phyloP scores from a whole-genome alignment of 208 protist species.

The Trypanosoma boissoni region DNA sequence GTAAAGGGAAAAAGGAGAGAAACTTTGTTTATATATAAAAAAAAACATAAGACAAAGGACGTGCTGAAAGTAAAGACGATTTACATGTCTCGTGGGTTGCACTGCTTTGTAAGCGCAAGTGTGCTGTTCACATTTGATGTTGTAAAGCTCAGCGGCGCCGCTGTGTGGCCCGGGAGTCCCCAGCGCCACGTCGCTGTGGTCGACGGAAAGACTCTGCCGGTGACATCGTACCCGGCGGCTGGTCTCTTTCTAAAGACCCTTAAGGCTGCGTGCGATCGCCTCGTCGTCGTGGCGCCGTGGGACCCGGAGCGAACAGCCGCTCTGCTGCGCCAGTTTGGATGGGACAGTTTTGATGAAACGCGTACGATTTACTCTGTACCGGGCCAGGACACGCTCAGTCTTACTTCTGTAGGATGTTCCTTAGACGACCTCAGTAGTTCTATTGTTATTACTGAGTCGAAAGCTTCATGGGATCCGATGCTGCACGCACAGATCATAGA shows the following conservation, averaged over 20 bases:
- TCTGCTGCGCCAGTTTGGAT: conserved; percentile 48
- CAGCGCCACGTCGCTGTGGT: conserved; percentile 23
- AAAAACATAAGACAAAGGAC: not conserved
- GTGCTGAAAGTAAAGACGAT: not conserved
- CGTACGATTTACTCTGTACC: conserved; percentile 35
- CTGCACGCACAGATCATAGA: conserved; percentile 43
- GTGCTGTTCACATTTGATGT: conserved; percentile 37
- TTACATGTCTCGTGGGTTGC: conserved; percentile 47
- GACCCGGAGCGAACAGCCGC: conserved; percentile 27
- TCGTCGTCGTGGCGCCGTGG: conserved; percentile 58
- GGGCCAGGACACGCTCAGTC: conserved; percentile 23
- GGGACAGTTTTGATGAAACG: conserved; percentile 43
- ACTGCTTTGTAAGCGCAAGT: conserved; percentile 70
- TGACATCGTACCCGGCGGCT: conserved; percentile 54
- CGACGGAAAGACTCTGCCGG: conserved; percentile 21
- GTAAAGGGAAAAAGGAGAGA: no score
- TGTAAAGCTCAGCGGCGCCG: conserved; percentile 15
- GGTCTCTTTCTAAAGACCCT: conserved; percentile 68
- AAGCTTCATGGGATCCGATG: conserved; percentile 34
- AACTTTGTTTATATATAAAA: not conserved
- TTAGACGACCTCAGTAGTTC: conserved; percentile 28
- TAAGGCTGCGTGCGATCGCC: conserved; percentile 40
- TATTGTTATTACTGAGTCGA: conserved; percentile 44
- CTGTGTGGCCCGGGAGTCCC: conserved; percentile 38
- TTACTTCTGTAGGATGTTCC: conserved; percentile 38